These are phyloP conservation scores for Cymbopogon citratus DNA, from an alignment of 176 grass and related monocot genomes.

Conservation along the genomic window DNA sequence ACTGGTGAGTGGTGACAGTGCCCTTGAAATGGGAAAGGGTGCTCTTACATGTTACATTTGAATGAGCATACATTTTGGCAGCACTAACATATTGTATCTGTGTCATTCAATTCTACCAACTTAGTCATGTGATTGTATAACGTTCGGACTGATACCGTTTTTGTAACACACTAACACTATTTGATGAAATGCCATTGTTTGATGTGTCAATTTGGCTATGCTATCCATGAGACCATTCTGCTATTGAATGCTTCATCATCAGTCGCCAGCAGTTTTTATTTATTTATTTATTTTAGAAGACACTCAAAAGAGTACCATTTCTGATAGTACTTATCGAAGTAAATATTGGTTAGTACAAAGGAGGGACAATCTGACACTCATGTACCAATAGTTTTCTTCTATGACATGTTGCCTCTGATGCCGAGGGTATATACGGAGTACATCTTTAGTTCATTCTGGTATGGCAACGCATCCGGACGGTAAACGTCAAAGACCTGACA, in stretches of 20 bases:
- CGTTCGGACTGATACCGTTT: background rate
- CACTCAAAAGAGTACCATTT: no score
- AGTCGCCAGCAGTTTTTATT: background rate
- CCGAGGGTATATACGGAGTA: no score
- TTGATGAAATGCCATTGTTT: background rate
- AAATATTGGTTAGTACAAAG: no score
- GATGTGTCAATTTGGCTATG: background rate
- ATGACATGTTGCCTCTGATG: no score
- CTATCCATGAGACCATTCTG: background rate
- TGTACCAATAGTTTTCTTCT: no score
- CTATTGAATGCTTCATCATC: background rate
- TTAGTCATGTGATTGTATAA: background rate
- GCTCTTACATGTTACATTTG: background rate
- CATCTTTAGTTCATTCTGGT: no score
- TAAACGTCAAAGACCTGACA: no score
- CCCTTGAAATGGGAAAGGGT: background rate
- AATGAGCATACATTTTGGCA: background rate
- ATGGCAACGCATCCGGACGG: no score
- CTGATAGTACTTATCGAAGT: no score
- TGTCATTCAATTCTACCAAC: background rate
- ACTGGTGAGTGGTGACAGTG: constrained; percentile 8
- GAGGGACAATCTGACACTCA: no score
- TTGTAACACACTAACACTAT: background rate
- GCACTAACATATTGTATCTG: background rate
- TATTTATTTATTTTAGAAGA: no score